Base-by-base conservation (phyloP, 805 yeast species). In the Jamesozyma gamospora region DNA sequence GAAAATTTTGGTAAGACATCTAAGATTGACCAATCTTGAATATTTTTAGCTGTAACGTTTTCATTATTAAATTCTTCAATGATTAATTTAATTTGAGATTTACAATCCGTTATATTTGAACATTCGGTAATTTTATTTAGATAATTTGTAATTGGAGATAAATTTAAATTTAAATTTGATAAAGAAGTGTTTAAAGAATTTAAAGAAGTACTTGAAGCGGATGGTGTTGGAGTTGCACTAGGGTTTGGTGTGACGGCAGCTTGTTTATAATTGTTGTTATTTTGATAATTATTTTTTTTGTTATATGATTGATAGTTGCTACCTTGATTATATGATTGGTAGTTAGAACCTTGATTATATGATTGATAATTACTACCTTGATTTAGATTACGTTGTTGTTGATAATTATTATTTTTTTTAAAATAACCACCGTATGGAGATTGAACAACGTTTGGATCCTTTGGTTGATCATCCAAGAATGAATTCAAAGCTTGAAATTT, bases 201-300 rank as follows among this genome's bases (percentile, higher is more conserved):
- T 50, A 88, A 67, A 2, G 95, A 82, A 4, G 84, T 70, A 9
- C 87, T 74, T 5, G 90, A 77, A n/a, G 75, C 69, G 19, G 64
- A 57, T 37, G 72, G 71, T 5, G 71, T 62, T 30, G 61, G 62
- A 3, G 60, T 54, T 11, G 41, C 47, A 55, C 64, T 45, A 37
- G 51, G 47, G 39, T 53, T 37, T 62, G 70, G 64, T 6, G 60
- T 50, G 53, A 65, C 46, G 53, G 56, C 47, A n/a, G 61, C 47
- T 34, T 53, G 66, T 46, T 35, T 65, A 55, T 62, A 52, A 6
- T 21, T 21, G 21, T 35, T 40, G 38, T 43, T 39, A 25, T 45
- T 42, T 28, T 47, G 50, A 29, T 49, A 44, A 37, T 37, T 41
- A 36, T 41, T 18, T 16, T 40, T 41, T 32, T 47, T 46, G 25